Conservation (phyloP, 495 filamentous ascomycete genomes). For the Chaetomium tenue region DNA sequence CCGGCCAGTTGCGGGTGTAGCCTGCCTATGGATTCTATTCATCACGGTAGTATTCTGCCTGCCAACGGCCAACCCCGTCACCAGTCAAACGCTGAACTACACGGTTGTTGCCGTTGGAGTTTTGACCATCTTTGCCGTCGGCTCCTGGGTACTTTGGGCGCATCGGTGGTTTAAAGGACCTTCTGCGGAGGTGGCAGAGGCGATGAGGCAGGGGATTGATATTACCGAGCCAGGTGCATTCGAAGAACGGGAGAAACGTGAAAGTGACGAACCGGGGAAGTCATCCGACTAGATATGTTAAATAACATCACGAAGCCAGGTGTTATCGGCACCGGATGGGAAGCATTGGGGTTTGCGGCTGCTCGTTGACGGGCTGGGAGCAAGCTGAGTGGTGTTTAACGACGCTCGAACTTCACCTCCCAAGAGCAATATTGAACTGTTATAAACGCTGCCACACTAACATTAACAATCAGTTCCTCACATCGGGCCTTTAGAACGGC, state of each 20-base stretch:
- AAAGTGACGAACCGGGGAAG: background rate
- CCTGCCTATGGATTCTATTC: conserved; percentile 55
- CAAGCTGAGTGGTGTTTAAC: too few relatives aligned
- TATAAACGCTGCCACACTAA: too few relatives aligned
- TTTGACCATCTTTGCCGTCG: conserved; percentile 44
- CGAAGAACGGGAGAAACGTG: conserved; percentile 43
- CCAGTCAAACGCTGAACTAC: conserved; percentile 59
- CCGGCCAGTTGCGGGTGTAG: conserved; percentile 52
- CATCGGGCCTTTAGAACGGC: too few relatives aligned
- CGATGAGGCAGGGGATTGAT: conserved; percentile 49
- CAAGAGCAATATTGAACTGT: too few relatives aligned
- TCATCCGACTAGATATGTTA: background rate
- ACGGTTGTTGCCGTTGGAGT: conserved; percentile 63
- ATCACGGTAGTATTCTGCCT: conserved; percentile 64
- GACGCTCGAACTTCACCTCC: too few relatives aligned
- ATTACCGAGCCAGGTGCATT: conserved; percentile 48
- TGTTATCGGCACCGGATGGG: too few relatives aligned
- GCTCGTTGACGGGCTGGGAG: too few relatives aligned
- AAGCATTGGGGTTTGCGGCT: too few relatives aligned
- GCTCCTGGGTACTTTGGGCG: conserved; percentile 45
- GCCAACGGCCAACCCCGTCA: conserved; percentile 58
- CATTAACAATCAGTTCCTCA: too few relatives aligned
- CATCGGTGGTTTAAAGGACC: conserved; percentile 59
- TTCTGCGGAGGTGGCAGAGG: conserved; percentile 51
- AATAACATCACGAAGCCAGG: too few relatives aligned